Base-by-base conservation (phyloP, 2,329 filamentous ascomycete genomes). In the Colletotrichum gloeosporioides region DNA sequence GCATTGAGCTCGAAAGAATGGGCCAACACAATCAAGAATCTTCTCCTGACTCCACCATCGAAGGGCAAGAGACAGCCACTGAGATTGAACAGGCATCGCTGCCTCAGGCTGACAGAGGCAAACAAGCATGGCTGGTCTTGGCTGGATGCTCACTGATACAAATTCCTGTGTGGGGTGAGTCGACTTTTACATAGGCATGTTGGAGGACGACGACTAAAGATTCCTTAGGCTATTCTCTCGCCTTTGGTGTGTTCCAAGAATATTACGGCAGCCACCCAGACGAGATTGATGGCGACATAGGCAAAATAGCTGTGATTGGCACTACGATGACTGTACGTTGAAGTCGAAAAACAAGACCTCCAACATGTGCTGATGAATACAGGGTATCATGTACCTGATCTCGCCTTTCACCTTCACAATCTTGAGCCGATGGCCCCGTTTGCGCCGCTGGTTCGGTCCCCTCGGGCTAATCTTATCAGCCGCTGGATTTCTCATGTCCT, bases 21-120 rank as follows among this genome's bases (percentile, higher is more conserved):
- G 3, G 2, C n/a, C 44, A 13, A 1, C 1, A 8, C 2, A 10
- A 53, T 4, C n/a, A 4, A 2, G n/a, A 13, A 22, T 1, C n/a
- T 13, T 22, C 44, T 0, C n/a, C 10, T 8, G 10, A 13, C 0
- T 8, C 3, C 44, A 0, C 6, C 6, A 13, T 4, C 0, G 44
- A 1, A 22, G 0, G 0, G 0, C n/a, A 22, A 53, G 3, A 53
- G 6, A 22, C 44, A 8, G 6, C 1, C 0, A 4, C 1, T 4
- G n/a, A 1, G 3, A 13, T 53, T 0, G 44, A 53, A 53, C 44
- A 53, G 1, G 1, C 44, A 3, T 13, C 44, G 0, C 2, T 53
- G 6, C n/a, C 44, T 22, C n/a, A n/a, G 3, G 44, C 44, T 8
- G 44, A 53, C 0, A 53, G 44, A 4, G 44, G 44, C 0, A 53